Percentiles rank a stretch among this genome's conserved stretches.
phyloP scores from a whole-genome alignment of 805 yeast genomes.

The Kuraishia molischiana region DNA sequence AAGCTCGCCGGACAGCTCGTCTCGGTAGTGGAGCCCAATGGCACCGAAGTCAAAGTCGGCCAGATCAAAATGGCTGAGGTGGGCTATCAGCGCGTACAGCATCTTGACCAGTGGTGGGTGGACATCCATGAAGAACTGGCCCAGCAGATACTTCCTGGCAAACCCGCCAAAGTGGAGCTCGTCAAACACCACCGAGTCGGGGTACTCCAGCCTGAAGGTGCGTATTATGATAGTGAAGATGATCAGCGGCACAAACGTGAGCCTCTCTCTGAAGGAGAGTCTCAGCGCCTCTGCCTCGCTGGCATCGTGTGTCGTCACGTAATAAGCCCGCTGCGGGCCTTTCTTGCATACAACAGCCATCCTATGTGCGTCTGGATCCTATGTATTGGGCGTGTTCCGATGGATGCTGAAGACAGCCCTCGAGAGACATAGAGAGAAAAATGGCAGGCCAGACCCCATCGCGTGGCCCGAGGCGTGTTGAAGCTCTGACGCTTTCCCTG shows the following conservation, averaged over 20 bases:
- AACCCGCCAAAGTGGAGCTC: conserved; percentile 97
- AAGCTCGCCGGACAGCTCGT: conserved; percentile 2
- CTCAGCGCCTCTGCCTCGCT: conserved; percentile 7
- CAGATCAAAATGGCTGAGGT: conserved; percentile 50
- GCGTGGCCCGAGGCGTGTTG: too few relatives aligned
- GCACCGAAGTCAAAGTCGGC: conserved; percentile 60
- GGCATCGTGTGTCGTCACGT: conserved; percentile 15
- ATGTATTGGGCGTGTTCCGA: too few relatives aligned
- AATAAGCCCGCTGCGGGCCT: conserved; percentile 22
- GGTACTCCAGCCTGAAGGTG: conserved; percentile 30
- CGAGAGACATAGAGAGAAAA: too few relatives aligned
- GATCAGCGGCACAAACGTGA: conserved; percentile 13
- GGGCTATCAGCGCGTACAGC: conserved; percentile 63
- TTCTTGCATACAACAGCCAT: conserved; percentile 1
- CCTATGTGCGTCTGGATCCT: too few relatives aligned
- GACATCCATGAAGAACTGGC: conserved; percentile 62
- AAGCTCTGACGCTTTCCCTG: too few relatives aligned
- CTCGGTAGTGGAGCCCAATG: conserved; percentile 43
- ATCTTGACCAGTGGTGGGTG: conserved; percentile 77
- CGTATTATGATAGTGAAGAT: conserved; percentile 19
- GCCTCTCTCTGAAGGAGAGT: conserved; percentile 12
- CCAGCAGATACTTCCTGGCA: conserved; percentile 68
- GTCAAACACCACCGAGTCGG: conserved; percentile 81
- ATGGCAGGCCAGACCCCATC: too few relatives aligned
- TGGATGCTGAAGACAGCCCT: too few relatives aligned